Evolutionary conservation across 108 stramenopile genomes (phyloP).

Genomic region (Hondaea fermentalgiana): DNA sequence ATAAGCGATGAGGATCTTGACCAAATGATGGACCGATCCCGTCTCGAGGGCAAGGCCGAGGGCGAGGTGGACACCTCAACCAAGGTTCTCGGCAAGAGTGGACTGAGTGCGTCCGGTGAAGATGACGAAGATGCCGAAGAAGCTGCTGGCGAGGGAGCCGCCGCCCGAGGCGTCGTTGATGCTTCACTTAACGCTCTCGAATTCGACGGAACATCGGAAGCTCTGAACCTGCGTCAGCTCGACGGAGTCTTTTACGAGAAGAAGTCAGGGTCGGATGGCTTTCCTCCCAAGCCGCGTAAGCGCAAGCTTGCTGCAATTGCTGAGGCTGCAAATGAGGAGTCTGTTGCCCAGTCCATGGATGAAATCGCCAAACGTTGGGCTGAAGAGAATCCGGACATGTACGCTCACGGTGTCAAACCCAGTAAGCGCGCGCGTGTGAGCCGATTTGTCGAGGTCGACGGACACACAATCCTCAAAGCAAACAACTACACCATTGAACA

Average conservation of each 20-base stretch:
- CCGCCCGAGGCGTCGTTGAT: neutral
- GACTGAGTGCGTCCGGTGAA: slow-evolving; percentile 81
- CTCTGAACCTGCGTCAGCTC: neutral
- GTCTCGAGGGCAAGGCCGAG: slow-evolving; percentile 81
- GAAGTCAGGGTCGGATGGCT: neutral
- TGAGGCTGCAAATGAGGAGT: neutral
- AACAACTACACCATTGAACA: neutral
- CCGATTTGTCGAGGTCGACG: neutral
- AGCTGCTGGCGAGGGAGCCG: slow-evolving; percentile 54
- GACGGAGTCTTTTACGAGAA: neutral
- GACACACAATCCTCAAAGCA: neutral
- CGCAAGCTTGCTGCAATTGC: neutral
- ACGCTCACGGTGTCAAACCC: neutral
- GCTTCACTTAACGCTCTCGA: neutral
- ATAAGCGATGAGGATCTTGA: slow-evolving; percentile 58
- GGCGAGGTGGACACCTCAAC: slow-evolving; percentile 85
- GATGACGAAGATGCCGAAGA: slow-evolving; percentile 93
- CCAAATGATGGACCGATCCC: slow-evolving; percentile 69
- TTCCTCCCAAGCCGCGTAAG: neutral
- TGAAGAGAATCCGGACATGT: neutral
- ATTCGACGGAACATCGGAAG: neutral
- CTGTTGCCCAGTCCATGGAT: neutral
- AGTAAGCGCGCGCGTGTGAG: neutral
- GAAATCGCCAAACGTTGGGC: neutral
- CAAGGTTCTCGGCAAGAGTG: neutral